Evolutionary conservation across 2,329 filamentous ascomycete genomes (phyloP).

Genomic region (Phaeosphaeria sp.): DNA sequence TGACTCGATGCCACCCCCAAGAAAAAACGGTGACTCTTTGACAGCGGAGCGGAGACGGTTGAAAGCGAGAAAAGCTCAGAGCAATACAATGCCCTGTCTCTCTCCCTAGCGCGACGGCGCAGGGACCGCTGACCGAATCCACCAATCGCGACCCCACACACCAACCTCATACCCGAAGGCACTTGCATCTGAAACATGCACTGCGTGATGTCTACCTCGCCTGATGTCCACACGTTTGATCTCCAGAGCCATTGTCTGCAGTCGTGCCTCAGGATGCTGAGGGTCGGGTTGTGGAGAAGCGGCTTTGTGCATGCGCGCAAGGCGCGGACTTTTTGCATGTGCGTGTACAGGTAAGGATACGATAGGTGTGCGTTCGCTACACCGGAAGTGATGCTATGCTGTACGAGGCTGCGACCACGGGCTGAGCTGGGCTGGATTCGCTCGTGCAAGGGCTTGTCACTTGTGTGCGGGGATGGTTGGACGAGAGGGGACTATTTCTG

Average conservation of each 20-base stretch:
- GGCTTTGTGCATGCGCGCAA: background rate
- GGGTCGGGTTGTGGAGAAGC: background rate
- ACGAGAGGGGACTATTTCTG: background rate
- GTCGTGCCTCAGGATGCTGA: background rate
- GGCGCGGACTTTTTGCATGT: background rate
- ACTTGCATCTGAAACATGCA: constrained; percentile 11
- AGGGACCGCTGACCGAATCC: background rate
- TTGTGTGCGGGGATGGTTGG: background rate
- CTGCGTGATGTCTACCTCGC: constrained; percentile 1
- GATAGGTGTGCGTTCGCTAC: background rate
- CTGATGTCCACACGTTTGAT: constrained; percentile 13
- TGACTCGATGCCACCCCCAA: background rate
- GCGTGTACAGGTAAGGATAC: background rate
- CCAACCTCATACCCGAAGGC: constrained; percentile 7
- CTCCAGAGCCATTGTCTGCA: constrained; percentile 6
- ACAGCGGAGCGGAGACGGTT: background rate
- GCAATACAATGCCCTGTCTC: background rate
- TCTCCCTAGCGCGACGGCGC: background rate
- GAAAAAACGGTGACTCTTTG: background rate
- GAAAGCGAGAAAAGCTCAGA: background rate
- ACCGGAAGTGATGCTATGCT: background rate
- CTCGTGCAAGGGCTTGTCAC: background rate
- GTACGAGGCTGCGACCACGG: background rate
- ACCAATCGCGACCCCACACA: constrained; percentile 5
- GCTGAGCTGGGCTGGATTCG: background rate